These are phyloP conservation scores for Exophiala phaeomuriformis DNA, from an alignment of 2,329 filamentous ascomycete species.

Conservation along the genomic window DNA sequence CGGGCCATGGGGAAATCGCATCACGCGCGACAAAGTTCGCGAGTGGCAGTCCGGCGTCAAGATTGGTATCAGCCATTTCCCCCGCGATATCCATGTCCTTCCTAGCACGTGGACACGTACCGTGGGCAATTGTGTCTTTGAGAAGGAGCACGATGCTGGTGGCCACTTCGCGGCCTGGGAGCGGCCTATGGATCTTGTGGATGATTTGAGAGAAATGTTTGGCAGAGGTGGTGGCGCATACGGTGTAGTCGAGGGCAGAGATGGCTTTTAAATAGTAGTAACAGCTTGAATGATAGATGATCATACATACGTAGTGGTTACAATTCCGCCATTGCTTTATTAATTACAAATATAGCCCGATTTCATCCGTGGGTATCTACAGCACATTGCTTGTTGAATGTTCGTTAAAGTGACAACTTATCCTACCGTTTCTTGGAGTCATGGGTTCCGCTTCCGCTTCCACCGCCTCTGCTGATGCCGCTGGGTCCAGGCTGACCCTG, in stretches of 20 bases:
- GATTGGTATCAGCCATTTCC: constrained; percentile 48
- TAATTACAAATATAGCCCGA: neutral
- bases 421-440: neutral
- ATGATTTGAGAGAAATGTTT: constrained; percentile 45
- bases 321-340: no score
- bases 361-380: neutral
- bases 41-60: constrained; percentile 44
- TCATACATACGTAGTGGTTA: no score
- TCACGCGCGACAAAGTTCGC: constrained; percentile 7
- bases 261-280: constrained; percentile 30
- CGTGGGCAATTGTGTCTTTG: constrained; percentile 46
- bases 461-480: neutral
- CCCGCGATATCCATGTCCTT: constrained; percentile 44
- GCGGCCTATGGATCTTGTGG: constrained; percentile 40
- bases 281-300: neutral
- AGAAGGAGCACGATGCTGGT: constrained; percentile 38
- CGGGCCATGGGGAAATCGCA: constrained; percentile 10
- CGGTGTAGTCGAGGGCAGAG: constrained; percentile 31
- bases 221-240: constrained; percentile 37
- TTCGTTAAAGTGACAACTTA: no score
- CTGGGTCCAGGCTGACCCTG: constrained; percentile 14
- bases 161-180: constrained; percentile 52
- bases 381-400: neutral
- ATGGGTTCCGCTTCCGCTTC: neutral
- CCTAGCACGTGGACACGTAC: constrained; percentile 47